Percentiles rank a stretch among this genome's conserved stretches.
phyloP scores from a whole-genome alignment of 257 asterid species.

The Penstemon barbatus region DNA sequence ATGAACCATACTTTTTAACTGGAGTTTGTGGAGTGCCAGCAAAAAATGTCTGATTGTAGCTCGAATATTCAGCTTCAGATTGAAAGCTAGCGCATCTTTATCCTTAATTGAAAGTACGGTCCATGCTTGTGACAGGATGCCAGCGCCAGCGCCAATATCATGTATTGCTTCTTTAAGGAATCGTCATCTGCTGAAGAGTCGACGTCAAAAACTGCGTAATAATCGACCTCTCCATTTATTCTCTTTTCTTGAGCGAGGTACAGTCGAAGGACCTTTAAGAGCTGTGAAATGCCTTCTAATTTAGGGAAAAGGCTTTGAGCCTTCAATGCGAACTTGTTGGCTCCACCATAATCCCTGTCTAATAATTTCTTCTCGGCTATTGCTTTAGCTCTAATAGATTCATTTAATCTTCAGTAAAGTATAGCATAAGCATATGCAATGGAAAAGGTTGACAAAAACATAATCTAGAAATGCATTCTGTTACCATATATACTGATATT shows the following conservation, averaged over 20 bases:
- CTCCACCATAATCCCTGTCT: constrained; percentile 57
- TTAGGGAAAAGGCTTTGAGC: constrained; percentile 56
- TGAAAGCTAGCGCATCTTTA: constrained; percentile 38
- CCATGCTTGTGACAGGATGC: constrained; percentile 75
- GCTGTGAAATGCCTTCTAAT: constrained; percentile 66
- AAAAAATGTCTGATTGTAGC: constrained; percentile 20
- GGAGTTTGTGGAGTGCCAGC: constrained; percentile 25
- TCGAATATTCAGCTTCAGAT: constrained; percentile 33
- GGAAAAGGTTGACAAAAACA: not conserved
- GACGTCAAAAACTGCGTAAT: constrained; percentile 55
- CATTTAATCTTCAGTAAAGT: constrained; percentile 32
- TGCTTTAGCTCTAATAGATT: constrained; percentile 54
- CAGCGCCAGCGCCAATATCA: constrained; percentile 52
- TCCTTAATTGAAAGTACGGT: constrained; percentile 50
- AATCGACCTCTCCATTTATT: constrained; percentile 50
- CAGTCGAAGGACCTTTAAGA: constrained; percentile 48
- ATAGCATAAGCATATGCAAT: constrained; percentile 12
- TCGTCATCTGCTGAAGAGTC: constrained; percentile 47
- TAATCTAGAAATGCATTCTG: constrained; percentile 9
- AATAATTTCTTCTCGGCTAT: constrained; percentile 56
- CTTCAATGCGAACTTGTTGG: constrained; percentile 54
- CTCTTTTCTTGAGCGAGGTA: constrained; percentile 46
- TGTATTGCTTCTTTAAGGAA: constrained; percentile 40
- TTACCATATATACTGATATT: not conserved
- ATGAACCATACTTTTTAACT: constrained; percentile 17